Base-by-base conservation (phyloP, 805 yeast genomes). In the Blastobotrys muscicola region DNA sequence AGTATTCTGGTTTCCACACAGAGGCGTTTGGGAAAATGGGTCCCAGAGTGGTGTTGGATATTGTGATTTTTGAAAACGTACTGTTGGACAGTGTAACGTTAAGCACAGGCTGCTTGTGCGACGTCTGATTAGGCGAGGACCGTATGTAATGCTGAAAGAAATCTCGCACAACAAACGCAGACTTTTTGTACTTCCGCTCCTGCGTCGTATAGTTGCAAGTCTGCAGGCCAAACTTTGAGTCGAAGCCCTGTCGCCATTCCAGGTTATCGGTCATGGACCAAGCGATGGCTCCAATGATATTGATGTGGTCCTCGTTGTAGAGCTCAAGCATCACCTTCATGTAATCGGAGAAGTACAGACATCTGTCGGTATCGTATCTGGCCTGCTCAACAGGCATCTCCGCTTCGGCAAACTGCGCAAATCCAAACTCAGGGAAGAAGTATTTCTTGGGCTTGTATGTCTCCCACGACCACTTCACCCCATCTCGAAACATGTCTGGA, bases 211-310 rank as follows among this genome's bases (percentile, higher is more conserved):
- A 46, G 35, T 48, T 42, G 29, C 46, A 49, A 37, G 42, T 23
- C 38, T 48, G 51, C 12, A 48, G 31, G 2, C 51, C 51, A 32
- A 48, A 48, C 37, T 50, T 40, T 8, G 36, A 23, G n/a, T 23
- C 36, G 12, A 30, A 37, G 11, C 55, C 55, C 13, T 41, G 57
- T 26, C 58, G 58, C 52, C 62, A 61, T 47, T 62, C 66, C 55
- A 61, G 57, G 42, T 61, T 58, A 43, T 62, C 67, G 15, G 58
- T 54, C 43, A 57, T 54, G 9, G 59, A 50, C 67, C 66, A 61
- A 3, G 59, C 60, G 38, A 59, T 50, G 11, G 60, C 58, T 8
- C 65, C 64, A 13, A 51, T 44, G 14, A 62, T 51, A 9, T 56
- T 48, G 15, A 61, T 58, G 3, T 46, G 47, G 40, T 59, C 65